Conservation (phyloP, 163 green algal species). For the Picocystis sp. region DNA sequence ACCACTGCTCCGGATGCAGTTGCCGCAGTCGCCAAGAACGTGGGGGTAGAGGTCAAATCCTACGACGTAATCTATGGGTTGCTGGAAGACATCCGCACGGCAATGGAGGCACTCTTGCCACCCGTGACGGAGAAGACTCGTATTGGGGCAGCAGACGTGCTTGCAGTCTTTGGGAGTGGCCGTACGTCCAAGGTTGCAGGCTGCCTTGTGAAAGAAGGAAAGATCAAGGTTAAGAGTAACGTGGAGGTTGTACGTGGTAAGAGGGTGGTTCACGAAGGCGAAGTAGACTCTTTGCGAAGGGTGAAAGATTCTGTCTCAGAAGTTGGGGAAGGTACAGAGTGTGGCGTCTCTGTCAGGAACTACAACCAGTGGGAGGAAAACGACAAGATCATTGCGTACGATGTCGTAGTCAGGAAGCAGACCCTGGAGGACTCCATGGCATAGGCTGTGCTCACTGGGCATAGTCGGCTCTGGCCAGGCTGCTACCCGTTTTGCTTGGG, state of each 20-base stretch:
- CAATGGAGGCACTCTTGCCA: constrained; percentile 78
- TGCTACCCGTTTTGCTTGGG: no score
- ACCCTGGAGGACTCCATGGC: constrained; percentile 47
- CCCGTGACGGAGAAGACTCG: constrained; percentile 48
- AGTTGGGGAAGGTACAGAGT: constrained; percentile 70
- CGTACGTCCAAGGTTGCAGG: constrained; percentile 44
- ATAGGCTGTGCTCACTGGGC: constrained; percentile 5
- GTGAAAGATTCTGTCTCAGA: constrained; percentile 86
- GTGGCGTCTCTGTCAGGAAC: constrained; percentile 54
- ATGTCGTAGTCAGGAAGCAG: constrained; percentile 36
- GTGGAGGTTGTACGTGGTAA: constrained; percentile 29
- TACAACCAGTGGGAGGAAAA: constrained; percentile 75
- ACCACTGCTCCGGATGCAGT: constrained; percentile 45
- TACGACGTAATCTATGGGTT: constrained; percentile 96
- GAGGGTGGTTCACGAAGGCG: constrained; percentile 54
- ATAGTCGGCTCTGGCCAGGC: no score
- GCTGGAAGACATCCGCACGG: constrained; percentile 78
- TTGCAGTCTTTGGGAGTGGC: constrained; percentile 79
- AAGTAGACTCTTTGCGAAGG: constrained; percentile 58
- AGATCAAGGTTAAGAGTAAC: constrained; percentile 10
- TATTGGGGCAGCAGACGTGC: constrained; percentile 49
- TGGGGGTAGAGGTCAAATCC: constrained; percentile 36
- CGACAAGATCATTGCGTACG: constrained; percentile 62
- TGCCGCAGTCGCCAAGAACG: constrained; percentile 45
- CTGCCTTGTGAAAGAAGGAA: constrained; percentile 55